phyloP scores from a whole-genome alignment of 1,139 yeast species.

The Blastobotrys raffinosifermentans region DNA sequence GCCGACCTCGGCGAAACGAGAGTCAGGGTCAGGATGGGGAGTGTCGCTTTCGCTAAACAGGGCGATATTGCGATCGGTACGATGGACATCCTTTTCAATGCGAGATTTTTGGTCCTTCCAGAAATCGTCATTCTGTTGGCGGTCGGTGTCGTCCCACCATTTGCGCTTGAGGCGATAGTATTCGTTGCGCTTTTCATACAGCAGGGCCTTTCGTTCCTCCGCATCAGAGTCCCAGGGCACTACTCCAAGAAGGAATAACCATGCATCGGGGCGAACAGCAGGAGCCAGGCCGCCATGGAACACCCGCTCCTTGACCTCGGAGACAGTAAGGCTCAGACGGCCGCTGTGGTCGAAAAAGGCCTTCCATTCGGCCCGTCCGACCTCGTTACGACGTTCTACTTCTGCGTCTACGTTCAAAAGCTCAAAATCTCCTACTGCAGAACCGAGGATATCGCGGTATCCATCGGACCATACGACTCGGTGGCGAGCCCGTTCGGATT shows the following conservation, averaged over 20 bases:
- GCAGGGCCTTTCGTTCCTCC: constrained; percentile 59
- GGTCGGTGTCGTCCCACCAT: constrained; percentile 62
- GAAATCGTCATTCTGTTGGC: constrained; percentile 55
- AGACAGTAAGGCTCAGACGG: constrained; percentile 59
- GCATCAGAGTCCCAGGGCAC: constrained; percentile 82
- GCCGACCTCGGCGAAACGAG: constrained; percentile 46
- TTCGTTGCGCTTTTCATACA: constrained; percentile 52
- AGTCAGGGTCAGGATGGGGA: constrained; percentile 47
- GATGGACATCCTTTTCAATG: constrained; percentile 87
- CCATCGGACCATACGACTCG: constrained; percentile 39
- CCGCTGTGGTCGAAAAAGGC: constrained; percentile 79
- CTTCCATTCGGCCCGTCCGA: constrained; percentile 72
- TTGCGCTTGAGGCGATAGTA: constrained; percentile 60
- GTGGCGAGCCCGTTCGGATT: constrained; percentile 70
- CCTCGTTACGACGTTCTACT: constrained; percentile 61
- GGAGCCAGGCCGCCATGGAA: constrained; percentile 84
- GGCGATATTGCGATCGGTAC: constrained; percentile 78
- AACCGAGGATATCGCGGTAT: constrained; percentile 45
- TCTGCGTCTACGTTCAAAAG: constrained; percentile 51
- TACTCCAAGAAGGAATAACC: constrained; percentile 80
- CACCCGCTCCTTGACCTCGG: constrained; percentile 72
- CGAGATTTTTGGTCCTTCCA: constrained; percentile 87
- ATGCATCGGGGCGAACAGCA: constrained; percentile 62
- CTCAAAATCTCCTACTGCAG: constrained; percentile 66
- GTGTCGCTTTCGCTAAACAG: constrained; percentile 52